A percentile compares a stretch with the other conserved stretches of the same genome.
These are phyloP conservation scores for Graphiopsis chlorocephala DNA, from an alignment of 2,329 filamentous ascomycete genomes.

Conservation along the genomic window DNA sequence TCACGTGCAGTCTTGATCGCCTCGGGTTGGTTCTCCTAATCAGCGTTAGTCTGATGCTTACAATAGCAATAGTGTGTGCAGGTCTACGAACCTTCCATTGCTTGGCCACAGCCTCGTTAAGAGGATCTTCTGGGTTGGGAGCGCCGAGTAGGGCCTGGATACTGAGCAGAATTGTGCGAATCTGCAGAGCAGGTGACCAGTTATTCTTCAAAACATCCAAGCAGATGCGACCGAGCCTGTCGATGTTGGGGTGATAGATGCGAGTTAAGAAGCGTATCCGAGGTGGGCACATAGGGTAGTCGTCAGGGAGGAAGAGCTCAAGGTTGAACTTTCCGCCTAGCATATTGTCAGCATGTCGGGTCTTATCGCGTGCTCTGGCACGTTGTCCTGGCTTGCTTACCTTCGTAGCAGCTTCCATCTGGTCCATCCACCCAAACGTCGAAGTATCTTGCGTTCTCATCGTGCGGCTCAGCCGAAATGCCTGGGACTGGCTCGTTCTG, in stretches of 20 bases:
- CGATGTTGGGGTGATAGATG: constrained; percentile 99
- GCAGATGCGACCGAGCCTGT: constrained; percentile 95
- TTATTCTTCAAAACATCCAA: constrained; percentile 98
- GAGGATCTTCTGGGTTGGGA: constrained; percentile 96
- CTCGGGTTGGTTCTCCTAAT: constrained; percentile 75
- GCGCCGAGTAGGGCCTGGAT: constrained; percentile 96
- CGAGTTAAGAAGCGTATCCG: constrained; percentile 98
- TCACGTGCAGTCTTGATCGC: constrained; percentile 90
- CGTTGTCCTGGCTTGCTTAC: constrained; percentile 47
- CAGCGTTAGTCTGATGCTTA: constrained; percentile 16
- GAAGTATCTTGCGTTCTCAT: constrained; percentile 97
- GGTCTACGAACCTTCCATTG: constrained; percentile 67
- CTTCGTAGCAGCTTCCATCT: constrained; percentile 89
- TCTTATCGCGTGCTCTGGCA: not conserved
- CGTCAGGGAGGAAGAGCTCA: constrained; percentile 94
- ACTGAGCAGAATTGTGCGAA: constrained; percentile 95
- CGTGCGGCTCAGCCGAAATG: constrained; percentile 92
- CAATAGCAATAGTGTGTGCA: not conserved
- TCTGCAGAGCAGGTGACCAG: constrained; percentile 97
- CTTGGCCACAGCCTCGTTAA: constrained; percentile 96
- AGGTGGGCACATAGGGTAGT: constrained; percentile 98
- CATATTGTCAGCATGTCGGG: constrained; percentile 16
- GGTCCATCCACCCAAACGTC: constrained; percentile 96
- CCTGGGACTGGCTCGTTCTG: constrained; percentile 96
- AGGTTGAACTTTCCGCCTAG: constrained; percentile 86